phyloP scores from a whole-genome alignment of 495 filamentous ascomycete species.

The Penicillium bialowiezense region DNA sequence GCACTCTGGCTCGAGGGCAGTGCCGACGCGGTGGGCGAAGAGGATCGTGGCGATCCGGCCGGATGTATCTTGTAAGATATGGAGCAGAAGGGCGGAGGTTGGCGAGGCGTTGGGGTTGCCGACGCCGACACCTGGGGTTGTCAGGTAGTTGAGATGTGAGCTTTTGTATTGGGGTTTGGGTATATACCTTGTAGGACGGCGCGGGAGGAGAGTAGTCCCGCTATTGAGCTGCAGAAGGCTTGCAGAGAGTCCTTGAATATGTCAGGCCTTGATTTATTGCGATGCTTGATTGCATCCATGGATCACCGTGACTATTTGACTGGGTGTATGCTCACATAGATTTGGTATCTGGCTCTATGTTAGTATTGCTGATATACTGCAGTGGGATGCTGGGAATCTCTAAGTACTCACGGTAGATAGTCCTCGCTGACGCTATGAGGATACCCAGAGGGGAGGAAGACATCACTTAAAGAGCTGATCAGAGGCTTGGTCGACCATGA shows the following conservation, averaged over 20 bases:
- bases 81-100: conserved; percentile 81
- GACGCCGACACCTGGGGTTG: conserved; percentile 70
- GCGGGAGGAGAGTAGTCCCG: conserved; percentile 79
- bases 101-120: conserved; percentile 83
- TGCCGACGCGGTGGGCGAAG: conserved; percentile 83
- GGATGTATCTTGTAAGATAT: conserved; percentile 80
- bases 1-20: conserved; percentile 89
- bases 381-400: background rate
- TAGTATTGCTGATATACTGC: conserved; percentile 1
- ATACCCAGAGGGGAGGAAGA: conserved; percentile 92
- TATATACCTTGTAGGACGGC: conserved; percentile 78
- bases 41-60: conserved; percentile 86
- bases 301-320: background rate
- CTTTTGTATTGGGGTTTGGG: background rate
- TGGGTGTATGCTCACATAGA: conserved; percentile 40
- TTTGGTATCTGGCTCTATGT: conserved; percentile 60
- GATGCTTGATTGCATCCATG: background rate
- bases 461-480: conserved; percentile 27
- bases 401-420: conserved; percentile 68
- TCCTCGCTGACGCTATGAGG: conserved; percentile 87
- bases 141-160: background rate
- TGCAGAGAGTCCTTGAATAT: conserved; percentile 76
- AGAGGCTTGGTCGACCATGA: conserved; percentile 33
- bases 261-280: background rate
- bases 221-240: conserved; percentile 93